These are phyloP conservation scores for Candida germanica DNA, from an alignment of 805 yeast genomes.

Conservation along the genomic window DNA sequence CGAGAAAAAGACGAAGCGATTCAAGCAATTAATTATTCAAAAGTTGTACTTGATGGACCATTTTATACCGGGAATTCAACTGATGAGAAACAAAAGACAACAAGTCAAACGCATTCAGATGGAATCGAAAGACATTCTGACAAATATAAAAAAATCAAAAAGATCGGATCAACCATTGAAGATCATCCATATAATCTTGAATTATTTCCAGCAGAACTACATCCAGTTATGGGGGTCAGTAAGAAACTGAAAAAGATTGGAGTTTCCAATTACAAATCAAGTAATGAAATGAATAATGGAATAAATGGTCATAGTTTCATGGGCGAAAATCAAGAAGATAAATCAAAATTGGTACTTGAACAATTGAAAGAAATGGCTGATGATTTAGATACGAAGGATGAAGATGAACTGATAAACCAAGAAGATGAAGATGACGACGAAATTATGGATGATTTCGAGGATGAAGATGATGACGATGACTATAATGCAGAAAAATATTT, in stretches of 20 bases:
- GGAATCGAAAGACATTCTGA: constrained; percentile 84
- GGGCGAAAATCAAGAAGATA: constrained; percentile 28
- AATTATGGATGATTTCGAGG: constrained; percentile 59
- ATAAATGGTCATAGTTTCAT: constrained; percentile 4
- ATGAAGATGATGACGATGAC: constrained; percentile 75
- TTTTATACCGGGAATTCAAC: constrained; percentile 58
- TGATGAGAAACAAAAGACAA: constrained; percentile 19
- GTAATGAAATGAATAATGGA: constrained; percentile 22
- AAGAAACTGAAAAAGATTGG: constrained; percentile 47
- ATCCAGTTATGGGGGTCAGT: constrained; percentile 63
- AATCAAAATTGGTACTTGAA: constrained; percentile 43
- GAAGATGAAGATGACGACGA: constrained; percentile 46
- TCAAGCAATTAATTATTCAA: constrained; percentile 53
- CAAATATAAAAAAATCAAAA: constrained; percentile 65
- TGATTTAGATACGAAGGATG: constrained; percentile 64
- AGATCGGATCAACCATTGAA: constrained; percentile 66
- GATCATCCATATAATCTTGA: constrained; percentile 73
- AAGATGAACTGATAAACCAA: constrained; percentile 67
- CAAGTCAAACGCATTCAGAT: constrained; percentile 37
- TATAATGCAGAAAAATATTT: constrained; percentile 79
- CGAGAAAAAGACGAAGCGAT: constrained; percentile 52
- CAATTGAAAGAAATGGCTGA: constrained; percentile 47
- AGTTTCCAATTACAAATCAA: constrained; percentile 35
- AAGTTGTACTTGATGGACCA: constrained; percentile 59
- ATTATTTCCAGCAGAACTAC: constrained; percentile 76